Evolutionary conservation across 441 rosid species (phyloP).

Genomic region (Rhodomyrtus psidioides): DNA sequence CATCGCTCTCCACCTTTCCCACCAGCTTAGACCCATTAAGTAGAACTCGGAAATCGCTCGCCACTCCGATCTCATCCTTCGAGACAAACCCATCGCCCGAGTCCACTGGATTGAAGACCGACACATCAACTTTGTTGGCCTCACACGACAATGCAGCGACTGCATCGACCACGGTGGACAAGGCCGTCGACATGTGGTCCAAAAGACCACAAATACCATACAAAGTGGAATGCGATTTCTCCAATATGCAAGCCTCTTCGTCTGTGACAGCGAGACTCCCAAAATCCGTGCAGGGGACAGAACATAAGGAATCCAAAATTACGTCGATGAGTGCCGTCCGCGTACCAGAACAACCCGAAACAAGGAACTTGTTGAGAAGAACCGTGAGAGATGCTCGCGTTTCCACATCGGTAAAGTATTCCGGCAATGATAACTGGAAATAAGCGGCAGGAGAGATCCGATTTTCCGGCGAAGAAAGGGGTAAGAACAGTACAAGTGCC

Average conservation of each 20-base stretch:
- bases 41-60: constrained; percentile 68
- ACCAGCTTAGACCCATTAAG: constrained; percentile 63
- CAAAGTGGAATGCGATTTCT: constrained; percentile 24
- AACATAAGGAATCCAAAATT: constrained; percentile 22
- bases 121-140: constrained; percentile 5
- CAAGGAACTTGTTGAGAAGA: constrained; percentile 54
- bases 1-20: constrained; percentile 28
- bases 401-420: constrained; percentile 26
- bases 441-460: neutral
- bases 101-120: too few relatives aligned
- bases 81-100: constrained; percentile 48
- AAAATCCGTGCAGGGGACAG: neutral
- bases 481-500: too few relatives aligned
- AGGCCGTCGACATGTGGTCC: too few relatives aligned
- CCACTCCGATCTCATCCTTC: constrained; percentile 66
- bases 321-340: constrained; percentile 29
- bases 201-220: constrained; percentile 35
- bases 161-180: too few relatives aligned
- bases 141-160: too few relatives aligned
- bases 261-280: constrained; percentile 30
- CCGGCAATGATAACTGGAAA: constrained; percentile 12
- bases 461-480: constrained; percentile 1
- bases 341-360: constrained; percentile 20
- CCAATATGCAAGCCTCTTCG: constrained; percentile 29
- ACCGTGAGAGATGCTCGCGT: constrained; percentile 40